Base-by-base conservation (phyloP, 306 rosid species). In the Citrullus amarus region DNA sequence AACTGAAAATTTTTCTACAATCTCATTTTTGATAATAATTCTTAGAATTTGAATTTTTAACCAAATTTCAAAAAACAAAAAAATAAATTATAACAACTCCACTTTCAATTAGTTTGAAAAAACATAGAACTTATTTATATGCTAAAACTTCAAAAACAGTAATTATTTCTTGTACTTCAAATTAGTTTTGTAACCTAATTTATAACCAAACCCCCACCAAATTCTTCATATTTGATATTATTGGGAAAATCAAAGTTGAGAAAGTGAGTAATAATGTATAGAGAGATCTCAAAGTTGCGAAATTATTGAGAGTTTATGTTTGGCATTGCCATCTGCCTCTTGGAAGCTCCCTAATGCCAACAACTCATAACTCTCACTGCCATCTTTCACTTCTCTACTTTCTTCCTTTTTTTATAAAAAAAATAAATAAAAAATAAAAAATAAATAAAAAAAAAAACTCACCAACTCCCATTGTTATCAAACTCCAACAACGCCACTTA, bases 361-460 rank as follows among this genome's bases (percentile, higher is more conserved):
- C 73, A 67, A 67, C 73, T 67, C 72, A 66, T 66, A 38, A 39
- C 53, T 66, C 73, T 13, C 73, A 38, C 25, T 38, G 73, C 73
- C 50, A 66, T 66, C 30, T 66, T 62, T 62, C 44, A 16, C 70
- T 38, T 66, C 51, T 65, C 46, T 65, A 34, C 71, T 4, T 5
- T 28, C 32, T 60, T 14, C 18, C 7, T 30, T 30, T 11, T n/a
- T 66, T 30, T 25, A 25, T 25, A 25, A 0, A 25, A 25, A 25
- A 25, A 25, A 25, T 25, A n/a, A n/a, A n/a, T n/a, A n/a, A n/a
- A n/a, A n/a, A n/a, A n/a, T n/a, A n/a, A n/a, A n/a, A n/a, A n/a
- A n/a, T n/a, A n/a, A n/a, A n/a, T n/a, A n/a, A 0, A 48, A 48
- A 13, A 48, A 11, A 48, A 48, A 30, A 17, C 50, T 66, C 46